Evolutionary conservation across 1,284 basidiomycete species (phyloP), one percentile per base, ranked within the genome.

Genomic region (Apiotrichum mycotoxinovorans): DNA sequence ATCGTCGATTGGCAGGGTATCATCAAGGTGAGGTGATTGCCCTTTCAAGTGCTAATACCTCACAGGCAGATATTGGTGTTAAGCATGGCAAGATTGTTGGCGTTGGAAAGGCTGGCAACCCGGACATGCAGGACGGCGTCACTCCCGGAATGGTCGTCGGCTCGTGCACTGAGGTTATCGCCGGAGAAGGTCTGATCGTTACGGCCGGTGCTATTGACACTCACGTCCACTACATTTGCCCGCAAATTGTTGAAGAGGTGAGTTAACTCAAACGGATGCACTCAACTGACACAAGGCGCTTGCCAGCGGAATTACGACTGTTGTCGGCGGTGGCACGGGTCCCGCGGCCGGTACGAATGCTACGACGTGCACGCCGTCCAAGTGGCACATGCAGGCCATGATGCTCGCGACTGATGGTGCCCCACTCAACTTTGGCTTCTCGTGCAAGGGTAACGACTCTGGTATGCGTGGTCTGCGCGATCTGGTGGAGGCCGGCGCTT

Each of bases 21-120:
- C 60, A 90, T 89, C 83, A 98, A 98, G 83, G 89, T 85, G 51
- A 27, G 65, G 26, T 30, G 5, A n/a, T 14, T 15, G 11, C 5
- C 18, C 11, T 23, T 23, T 49, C 23, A 20, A n/a, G 15, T 50
- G 4, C 46, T 48, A n/a, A 34, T 30, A 1, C 12, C 45, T 42
- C 48, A 48, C 54, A 93, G 89, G 95, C 95, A n/a, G 96, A 98
- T 71, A 91, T 99, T 52, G 96, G 96, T 40, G 83, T 99, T 61
- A 92, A 89, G 76, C 75, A 85, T 60, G 95, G 95, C 0, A 69
- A 80, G 52, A 98, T 98, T 63, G 82, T 81, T 12, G 94, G 88
- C 0, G 88, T 98, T 54, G 96, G 96, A 34, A 98, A 98, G 76
- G 91, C 93, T 5, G 96, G 96, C 2, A 99, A 98, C 75, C 94